Evolutionary conservation across 805 yeast species (phyloP).

Genomic region (Saturnispora gosingensis): DNA sequence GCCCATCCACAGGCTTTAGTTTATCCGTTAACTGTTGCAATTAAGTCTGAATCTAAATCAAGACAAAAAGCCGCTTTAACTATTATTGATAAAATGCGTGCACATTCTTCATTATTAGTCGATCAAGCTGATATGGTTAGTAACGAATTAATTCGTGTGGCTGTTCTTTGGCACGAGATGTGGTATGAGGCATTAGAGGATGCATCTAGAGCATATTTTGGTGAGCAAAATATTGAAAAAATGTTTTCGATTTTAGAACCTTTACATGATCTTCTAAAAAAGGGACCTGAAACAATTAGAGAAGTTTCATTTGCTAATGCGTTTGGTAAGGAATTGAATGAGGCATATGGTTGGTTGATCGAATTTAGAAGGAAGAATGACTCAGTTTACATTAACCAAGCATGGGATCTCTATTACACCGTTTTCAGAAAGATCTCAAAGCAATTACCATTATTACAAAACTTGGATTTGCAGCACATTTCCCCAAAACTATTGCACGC

Average conservation of each 20-base stretch:
- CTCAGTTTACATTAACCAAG: slow-evolving; percentile 82
- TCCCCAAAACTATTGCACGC: slow-evolving; percentile 84
- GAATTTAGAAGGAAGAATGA: slow-evolving; percentile 81
- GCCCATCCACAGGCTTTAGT: slow-evolving; percentile 97
- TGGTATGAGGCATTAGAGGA: slow-evolving; percentile 98
- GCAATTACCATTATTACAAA: slow-evolving; percentile 78
- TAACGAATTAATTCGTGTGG: slow-evolving; percentile 85
- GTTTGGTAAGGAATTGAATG: slow-evolving; percentile 85
- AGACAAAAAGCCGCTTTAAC: slow-evolving; percentile 88
- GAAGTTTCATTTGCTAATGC: slow-evolving; percentile 90
- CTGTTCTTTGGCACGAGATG: slow-evolving; percentile 94
- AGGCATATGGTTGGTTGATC: slow-evolving; percentile 89
- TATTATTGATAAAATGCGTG: slow-evolving; percentile 85
- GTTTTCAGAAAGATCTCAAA: slow-evolving; percentile 87
- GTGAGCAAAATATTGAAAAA: slow-evolving; percentile 88
- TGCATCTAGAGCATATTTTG: slow-evolving; percentile 87
- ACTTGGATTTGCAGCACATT: slow-evolving; percentile 83
- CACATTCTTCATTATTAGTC: slow-evolving; percentile 75
- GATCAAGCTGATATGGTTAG: slow-evolving; percentile 93
- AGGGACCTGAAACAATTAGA: slow-evolving; percentile 85
- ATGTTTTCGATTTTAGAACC: slow-evolving; percentile 92
- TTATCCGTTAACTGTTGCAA: slow-evolving; percentile 92
- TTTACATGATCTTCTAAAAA: slow-evolving; percentile 70
- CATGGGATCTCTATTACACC: slow-evolving; percentile 94
- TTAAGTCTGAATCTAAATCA: slow-evolving; percentile 82